Evolutionary conservation across 2,329 filamentous ascomycete species (phyloP), one percentile per base, ranked within the genome.

Genomic region (Ophiostoma perfectum): DNA sequence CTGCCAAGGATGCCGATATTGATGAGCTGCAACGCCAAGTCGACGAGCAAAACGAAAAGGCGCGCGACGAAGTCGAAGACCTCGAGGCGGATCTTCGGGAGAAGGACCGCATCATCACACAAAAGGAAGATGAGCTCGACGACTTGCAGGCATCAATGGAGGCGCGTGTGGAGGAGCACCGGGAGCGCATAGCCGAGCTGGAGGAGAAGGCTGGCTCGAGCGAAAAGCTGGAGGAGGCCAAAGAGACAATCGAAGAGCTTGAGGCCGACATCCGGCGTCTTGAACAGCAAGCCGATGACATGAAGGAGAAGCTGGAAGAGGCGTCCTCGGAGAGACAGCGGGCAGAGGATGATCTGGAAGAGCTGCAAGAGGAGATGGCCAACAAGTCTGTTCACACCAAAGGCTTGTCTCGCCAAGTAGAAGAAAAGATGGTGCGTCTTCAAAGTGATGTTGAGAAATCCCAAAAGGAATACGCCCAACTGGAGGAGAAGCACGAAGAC

Each of bases 321-420:
- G 85, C 86, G 0, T 70, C 82, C 7, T 75, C 79, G 1, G 82
- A 87, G 68, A 86, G 85, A 72, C 80, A 85, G 36, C 81, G 83
- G 42, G 86, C 86, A 2, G 84, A 88, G 73, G 79, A 78, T 6
- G 83, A 89, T 69, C 78, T 89, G 16, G 83, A 88, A 73, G 86
- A 89, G 74, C 81, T 93, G 38, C 89, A 91, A 71, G 89, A 91
- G 67, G 90, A 93, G 73, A 86, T 93, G 83, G 84, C 89, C 36
- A 89, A 93, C 78, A 93, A 92, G 73, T 93, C 90, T 0, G 84
- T 92, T 49, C 86, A 87, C 67, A 90, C 89, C 12, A 92, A 90
- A 75, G 90, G 89, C 2, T 81, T 92, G 8, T 90, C 87, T 66
- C 85, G 90, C 44, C 90, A 93, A 77, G 83, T 92, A 18, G 90